A percentile compares a stretch with the other conserved stretches of the same genome.
These are phyloP conservation scores for Sisymbrium altissimum DNA, from an alignment of 345 rosid species.

Conservation along the genomic window DNA sequence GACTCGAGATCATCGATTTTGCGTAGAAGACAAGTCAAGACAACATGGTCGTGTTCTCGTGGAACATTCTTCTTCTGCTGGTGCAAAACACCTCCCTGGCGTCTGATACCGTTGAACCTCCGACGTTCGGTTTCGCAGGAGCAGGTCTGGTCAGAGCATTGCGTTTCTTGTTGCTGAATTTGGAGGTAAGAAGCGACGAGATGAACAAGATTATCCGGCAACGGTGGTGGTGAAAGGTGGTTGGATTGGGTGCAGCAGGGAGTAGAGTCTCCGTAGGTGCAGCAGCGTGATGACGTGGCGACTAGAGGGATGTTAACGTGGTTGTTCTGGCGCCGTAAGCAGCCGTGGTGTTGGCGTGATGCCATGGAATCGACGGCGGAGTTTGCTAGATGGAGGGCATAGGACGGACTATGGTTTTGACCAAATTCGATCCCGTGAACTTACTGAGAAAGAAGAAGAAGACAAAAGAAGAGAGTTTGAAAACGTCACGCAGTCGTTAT, in stretches of 20 bases:
- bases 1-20: slow-evolving; percentile 56
- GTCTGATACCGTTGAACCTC: slow-evolving; percentile 6
- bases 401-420: slow-evolving; percentile 9
- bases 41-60: slow-evolving; percentile 22
- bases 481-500: slow-evolving; percentile 17
- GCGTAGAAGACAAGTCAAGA: slow-evolving; percentile 50
- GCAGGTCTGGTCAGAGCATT: slow-evolving; percentile 20
- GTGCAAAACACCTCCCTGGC: neutral
- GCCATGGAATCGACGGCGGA: slow-evolving; percentile 45
- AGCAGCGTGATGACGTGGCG: slow-evolving; percentile 26
- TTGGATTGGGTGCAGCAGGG: slow-evolving; percentile 30
- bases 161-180: slow-evolving; percentile 36
- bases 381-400: neutral
- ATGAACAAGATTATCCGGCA: slow-evolving; percentile 50
- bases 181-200: slow-evolving; percentile 47
- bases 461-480: neutral
- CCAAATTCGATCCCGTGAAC: slow-evolving; percentile 9
- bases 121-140: neutral
- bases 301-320: slow-evolving; percentile 23
- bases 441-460: neutral
- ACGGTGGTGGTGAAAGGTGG: slow-evolving; percentile 22
- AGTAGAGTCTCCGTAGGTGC: slow-evolving; percentile 28
- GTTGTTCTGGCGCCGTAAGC: slow-evolving; percentile 17
- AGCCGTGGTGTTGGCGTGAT: slow-evolving; percentile 38
- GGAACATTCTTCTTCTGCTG: slow-evolving; percentile 15